These are phyloP conservation scores for Neonothopanus nambi DNA, from an alignment of 1,284 basidiomycete genomes.

Conservation along the genomic window DNA sequence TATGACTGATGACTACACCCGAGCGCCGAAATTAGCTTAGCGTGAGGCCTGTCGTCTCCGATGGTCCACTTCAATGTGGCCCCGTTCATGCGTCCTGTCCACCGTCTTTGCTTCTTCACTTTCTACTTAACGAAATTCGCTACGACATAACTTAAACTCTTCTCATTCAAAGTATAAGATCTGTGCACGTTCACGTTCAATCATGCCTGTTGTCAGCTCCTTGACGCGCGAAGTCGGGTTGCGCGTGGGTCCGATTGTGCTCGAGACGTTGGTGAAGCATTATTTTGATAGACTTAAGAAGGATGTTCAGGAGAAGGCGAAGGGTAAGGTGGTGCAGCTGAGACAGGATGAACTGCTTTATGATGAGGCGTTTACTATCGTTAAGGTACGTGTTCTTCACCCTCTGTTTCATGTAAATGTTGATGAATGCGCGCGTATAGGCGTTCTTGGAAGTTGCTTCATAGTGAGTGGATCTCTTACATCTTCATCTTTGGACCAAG, in stretches of 20 bases:
- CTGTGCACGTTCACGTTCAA: too few relatives aligned
- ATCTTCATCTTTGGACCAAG: background rate
- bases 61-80: too few relatives aligned
- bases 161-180: too few relatives aligned
- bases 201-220: constrained; percentile 35
- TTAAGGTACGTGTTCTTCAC: constrained; percentile 60
- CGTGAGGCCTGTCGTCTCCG: too few relatives aligned
- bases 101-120: too few relatives aligned
- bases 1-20: too few relatives aligned
- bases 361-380: constrained; percentile 78
- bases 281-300: constrained; percentile 66
- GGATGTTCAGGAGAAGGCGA: constrained; percentile 25
- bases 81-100: too few relatives aligned
- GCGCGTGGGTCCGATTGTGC: constrained; percentile 69
- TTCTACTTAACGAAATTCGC: too few relatives aligned
- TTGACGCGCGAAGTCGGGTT: constrained; percentile 64
- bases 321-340: constrained; percentile 41
- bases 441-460: constrained; percentile 58
- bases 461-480: constrained; percentile 40
- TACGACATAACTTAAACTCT: too few relatives aligned
- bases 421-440: constrained; percentile 30
- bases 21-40: too few relatives aligned
- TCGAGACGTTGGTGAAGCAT: constrained; percentile 82
- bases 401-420: background rate
- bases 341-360: constrained; percentile 80